Base-by-base conservation (phyloP, 352 stramenopile genomes). In the Globisporangium yorkense region DNA sequence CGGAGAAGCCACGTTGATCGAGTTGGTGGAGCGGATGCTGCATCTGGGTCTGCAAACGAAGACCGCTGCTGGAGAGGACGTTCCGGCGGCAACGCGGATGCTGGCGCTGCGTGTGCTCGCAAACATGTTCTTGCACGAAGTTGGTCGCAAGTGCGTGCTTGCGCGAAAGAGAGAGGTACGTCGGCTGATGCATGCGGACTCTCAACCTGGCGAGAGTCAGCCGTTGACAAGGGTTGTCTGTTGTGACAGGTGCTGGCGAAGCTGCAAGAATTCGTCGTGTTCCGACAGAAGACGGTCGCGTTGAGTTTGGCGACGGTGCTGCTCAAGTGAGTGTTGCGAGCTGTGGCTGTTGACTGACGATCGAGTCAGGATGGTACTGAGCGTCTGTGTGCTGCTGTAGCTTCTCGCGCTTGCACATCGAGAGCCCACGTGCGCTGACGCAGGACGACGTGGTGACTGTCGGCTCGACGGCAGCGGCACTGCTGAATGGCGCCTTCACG, bases 61-160 rank as follows among this genome's bases (percentile, higher is more conserved):
- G 9, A 46, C 67, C 5, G 56, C 39, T 1, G 51, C 64, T n/a
- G 61, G 66, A 18, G 57, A 80, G 1, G 64, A 70, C 2, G 68
- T 88, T 12, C 80, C 84, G 1, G 74, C 78, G 5, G 75, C 84
- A 12, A 89, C 82, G 5, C 80, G 80, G 0, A 91, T 94, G 78
- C 61, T 94, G 2, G 70, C 75, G 15, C 58, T 92, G 31, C 84
- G 84, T 1, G 80, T 94, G 39, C 62, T 94, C n/a, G 68, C 74
- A 0, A 94, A 94, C 53, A 78, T 88, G 75, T 91, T 90, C 45
- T 44, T 85, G 44, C 69, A 89, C 46, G 68, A 81, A 18, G 56
- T 41, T n/a, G 62, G 59, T 4, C 76, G 81, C 7, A 62, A 76
- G 31, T 70, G 62, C 1, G 51, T 91, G n/a, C 41, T 90, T 46